Evolutionary conservation across 2,329 filamentous ascomycete species (phyloP), one percentile per base, ranked within the genome.

Genomic region (Zopfia rhizophila): DNA sequence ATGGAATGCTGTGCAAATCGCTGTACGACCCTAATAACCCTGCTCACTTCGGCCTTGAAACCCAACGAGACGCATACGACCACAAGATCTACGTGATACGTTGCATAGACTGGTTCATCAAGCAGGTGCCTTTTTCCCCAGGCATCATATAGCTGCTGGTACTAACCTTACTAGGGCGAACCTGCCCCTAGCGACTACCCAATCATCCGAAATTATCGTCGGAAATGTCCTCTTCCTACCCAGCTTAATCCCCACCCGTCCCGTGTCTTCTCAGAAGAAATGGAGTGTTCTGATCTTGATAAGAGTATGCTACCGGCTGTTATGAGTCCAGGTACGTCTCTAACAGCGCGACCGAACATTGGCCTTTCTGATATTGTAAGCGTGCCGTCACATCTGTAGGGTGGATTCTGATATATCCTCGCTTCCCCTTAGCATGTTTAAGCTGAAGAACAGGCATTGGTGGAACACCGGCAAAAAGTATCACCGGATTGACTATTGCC

Each of bases 381-480:
- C 48, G 1, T 61, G 57, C 29, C 51, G 46, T 14, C 44, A 33
- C 4, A 42, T 61, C 29, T 61, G 58, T 40, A 49, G 51, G 25
- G 45, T 61, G 22, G 38, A 55, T 19, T 61, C 58, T 10, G 54
- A 61, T 38, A 54, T 61, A 33, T 48, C 45, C 8, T 32, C 37
- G 13, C 27, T 58, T 17, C 48, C 51, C 1, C 47, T 57, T 2
- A 24, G 23, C 12, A 45, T 36, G 6, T 61, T 61, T 49, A 61
- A 59, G 28, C 53, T 57, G 13, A 59, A 59, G 17, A 61, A 61
- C 14, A 40, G 56, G 4, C 58, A 59, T 28, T 61, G 48, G 48
- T 61, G 58, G 58, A 57, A 57, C 37, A 32, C 28, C 7, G 58
- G 55, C 19, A 38, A 41, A 3, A 57, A 55, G 31, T 60, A 60